phyloP scores from a whole-genome alignment of 1,284 basidiomycete species.

The Sparassis latifolia region DNA sequence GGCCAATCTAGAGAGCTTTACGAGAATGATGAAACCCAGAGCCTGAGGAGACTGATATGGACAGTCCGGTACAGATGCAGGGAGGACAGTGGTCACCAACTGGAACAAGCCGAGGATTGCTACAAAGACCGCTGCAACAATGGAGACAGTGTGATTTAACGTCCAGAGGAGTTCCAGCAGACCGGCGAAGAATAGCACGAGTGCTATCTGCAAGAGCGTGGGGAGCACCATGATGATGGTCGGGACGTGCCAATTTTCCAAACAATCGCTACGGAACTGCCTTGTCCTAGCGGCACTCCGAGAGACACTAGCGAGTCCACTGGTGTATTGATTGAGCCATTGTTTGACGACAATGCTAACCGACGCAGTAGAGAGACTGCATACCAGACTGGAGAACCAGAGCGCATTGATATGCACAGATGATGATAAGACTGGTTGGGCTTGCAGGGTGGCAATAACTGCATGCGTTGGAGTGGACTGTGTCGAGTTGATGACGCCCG shows the following conservation, averaged over 20 bases:
- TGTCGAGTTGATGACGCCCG: background rate
- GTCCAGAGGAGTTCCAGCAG: slow-evolving; percentile 18
- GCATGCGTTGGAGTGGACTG: background rate
- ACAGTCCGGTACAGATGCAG: slow-evolving; percentile 16
- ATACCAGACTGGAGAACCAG: slow-evolving; percentile 18
- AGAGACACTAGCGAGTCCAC: slow-evolving; percentile 11
- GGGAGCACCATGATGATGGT: slow-evolving; percentile 22
- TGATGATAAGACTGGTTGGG: background rate
- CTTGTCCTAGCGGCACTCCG: slow-evolving; percentile 14
- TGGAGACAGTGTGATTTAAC: slow-evolving; percentile 12
- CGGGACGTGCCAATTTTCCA: slow-evolving; percentile 20
- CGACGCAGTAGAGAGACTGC: slow-evolving; percentile 16
- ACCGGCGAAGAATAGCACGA: slow-evolving; percentile 19
- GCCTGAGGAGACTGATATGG: slow-evolving; percentile 22
- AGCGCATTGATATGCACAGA: slow-evolving; percentile 15
- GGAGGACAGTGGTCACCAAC: slow-evolving; percentile 15
- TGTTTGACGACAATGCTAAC: slow-evolving; percentile 18
- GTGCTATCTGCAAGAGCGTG: slow-evolving; percentile 20
- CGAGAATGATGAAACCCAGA: slow-evolving; percentile 12
- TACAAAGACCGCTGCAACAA: slow-evolving; percentile 12
- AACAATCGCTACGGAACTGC: slow-evolving; percentile 21
- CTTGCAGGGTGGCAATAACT: background rate
- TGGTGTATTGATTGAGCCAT: slow-evolving; percentile 17
- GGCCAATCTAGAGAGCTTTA: background rate
- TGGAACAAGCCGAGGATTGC: slow-evolving; percentile 13